Base-by-base conservation (phyloP, 2,329 filamentous ascomycete genomes). In the Colletotrichum sp. region DNA sequence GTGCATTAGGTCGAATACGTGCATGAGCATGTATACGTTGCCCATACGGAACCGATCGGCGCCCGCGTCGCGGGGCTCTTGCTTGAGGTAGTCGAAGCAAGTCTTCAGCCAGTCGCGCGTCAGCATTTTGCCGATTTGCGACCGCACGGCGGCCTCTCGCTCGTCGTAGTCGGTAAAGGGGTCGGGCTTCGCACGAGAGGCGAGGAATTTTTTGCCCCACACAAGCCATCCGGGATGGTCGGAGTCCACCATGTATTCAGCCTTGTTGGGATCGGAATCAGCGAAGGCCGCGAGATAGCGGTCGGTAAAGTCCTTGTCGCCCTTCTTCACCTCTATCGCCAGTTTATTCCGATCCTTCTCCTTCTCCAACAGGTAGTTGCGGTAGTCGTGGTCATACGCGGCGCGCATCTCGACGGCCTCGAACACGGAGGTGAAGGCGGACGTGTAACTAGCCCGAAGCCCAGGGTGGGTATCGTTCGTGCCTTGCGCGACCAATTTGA, bases 201-300 rank as follows among this genome's bases (percentile, higher is more conserved):
- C 97, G 16, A 92, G 93, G 88, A 99, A 96, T 36, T 90, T 92
- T 84, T 97, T 95, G 68, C 94, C 94, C 97, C 97, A 99, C 1
- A 98, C 96, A 22, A 99, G 90, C 98, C 98, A 99, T 36, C 97
- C 97, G 6, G 96, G 95, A 82, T 98, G 95, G 82, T 99, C 96
- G 71, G 93, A 91, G 82, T 99, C 97, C 62, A 99, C 92, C 83
- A 96, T 98, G 83, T 98, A 98, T 78, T 98, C 93, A 1, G 95
- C 93, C 36, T 93, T 80, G 15, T 87, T 8, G 94, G 93, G 64
- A 94, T 90, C 44, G n/a, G 44, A 52, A 8, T 52, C 44, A 12
- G 93, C 92, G 83, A 99, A 99, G 26, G 92, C 90, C 3, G 92
- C 90, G 1, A 99, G 88, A 81, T 95, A 98, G 28, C 93, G 91